Evolutionary conservation across 805 yeast genomes (phyloP), one percentile per base, ranked within the genome.

Genomic region (Wickerhamiella allomyrinae): DNA sequence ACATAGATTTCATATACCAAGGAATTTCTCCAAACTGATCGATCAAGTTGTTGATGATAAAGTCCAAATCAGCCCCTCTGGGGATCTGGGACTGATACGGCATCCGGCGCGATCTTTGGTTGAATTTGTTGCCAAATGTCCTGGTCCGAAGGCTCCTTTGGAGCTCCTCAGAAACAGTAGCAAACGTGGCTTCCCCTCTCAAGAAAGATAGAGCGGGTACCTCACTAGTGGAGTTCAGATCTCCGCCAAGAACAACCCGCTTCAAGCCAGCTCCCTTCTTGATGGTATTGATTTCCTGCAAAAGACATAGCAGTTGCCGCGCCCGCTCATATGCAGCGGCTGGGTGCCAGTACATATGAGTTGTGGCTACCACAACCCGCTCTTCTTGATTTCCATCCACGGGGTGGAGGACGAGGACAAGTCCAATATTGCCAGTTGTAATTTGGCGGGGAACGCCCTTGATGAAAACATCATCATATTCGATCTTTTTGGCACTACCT

Each of bases 271-370:
- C 11, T 9, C 4, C 3, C 7, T 6, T n/a, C n/a, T n/a, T 5
- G 3, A 24, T 11, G 5, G 27, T 10, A 5, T 24, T 5, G 11
- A 24, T 24, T 9, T 5, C 74, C 15, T 37, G 5, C 19, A 47
- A 10, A 1, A 51, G 13, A 2, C 40, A 8, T 13, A 36, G 15
- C n/a, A 48, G 8, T 57, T 89, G 97, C 52, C 96, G 70, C 1
- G 94, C 74, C 56, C 97, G 69, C 56, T 86, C 96, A 58, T 69
- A 85, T 0, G 94, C 80, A 0, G 95, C 96, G 61, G 77, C 77
- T 8, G 96, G 96, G 60, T 86, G 96, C 98, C 98, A 89, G 55
- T 81, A 87, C 45, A 89, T 58, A 62, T 89, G 97, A 0, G 95
- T 82, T 0, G 95, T 89, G 2, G 94, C 95, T 2, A 87, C 62